These are phyloP conservation scores for Penicillium sp. DNA, from an alignment of 2,329 filamentous ascomycete species.

Conservation along the genomic window DNA sequence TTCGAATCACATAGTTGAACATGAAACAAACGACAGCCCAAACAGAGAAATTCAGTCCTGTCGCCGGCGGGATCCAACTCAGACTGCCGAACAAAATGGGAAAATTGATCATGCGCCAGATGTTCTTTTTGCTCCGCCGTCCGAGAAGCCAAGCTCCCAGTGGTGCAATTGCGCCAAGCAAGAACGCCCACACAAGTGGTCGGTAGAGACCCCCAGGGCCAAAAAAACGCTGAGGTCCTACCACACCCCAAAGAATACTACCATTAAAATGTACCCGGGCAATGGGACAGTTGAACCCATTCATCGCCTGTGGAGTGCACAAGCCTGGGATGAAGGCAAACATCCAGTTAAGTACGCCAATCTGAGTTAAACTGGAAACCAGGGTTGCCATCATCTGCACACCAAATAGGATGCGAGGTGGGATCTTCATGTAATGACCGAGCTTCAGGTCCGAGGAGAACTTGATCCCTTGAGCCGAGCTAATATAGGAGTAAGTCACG, in stretches of 20 bases:
- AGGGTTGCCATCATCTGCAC: slow-evolving; percentile 60
- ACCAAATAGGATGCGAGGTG: slow-evolving; percentile 58
- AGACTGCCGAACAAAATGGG: slow-evolving; percentile 80
- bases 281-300: slow-evolving; percentile 83
- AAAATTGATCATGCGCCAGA: slow-evolving; percentile 74
- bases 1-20: slow-evolving; percentile 75
- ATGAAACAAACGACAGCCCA: slow-evolving; percentile 82
- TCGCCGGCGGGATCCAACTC: slow-evolving; percentile 81
- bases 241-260: slow-evolving; percentile 84
- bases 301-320: slow-evolving; percentile 76
- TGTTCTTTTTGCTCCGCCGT: slow-evolving; percentile 54
- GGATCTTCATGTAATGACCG: slow-evolving; percentile 61
- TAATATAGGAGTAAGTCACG: slow-evolving; percentile 87
- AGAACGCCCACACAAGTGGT: slow-evolving; percentile 76
- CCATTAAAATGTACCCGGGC: slow-evolving; percentile 88
- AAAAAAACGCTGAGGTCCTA: slow-evolving; percentile 80
- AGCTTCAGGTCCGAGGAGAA: slow-evolving; percentile 85
- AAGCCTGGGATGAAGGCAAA: slow-evolving; percentile 72
- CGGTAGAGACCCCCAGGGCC: slow-evolving; percentile 72
- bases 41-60: slow-evolving; percentile 81
- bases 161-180: slow-evolving; percentile 71
- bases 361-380: slow-evolving; percentile 76
- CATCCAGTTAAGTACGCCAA: slow-evolving; percentile 87
- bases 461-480: slow-evolving; percentile 82
- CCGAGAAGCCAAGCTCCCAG: slow-evolving; percentile 71